phyloP scores from a whole-genome alignment of 2,329 filamentous ascomycete species.

The Pestalotiopsis sp. region DNA sequence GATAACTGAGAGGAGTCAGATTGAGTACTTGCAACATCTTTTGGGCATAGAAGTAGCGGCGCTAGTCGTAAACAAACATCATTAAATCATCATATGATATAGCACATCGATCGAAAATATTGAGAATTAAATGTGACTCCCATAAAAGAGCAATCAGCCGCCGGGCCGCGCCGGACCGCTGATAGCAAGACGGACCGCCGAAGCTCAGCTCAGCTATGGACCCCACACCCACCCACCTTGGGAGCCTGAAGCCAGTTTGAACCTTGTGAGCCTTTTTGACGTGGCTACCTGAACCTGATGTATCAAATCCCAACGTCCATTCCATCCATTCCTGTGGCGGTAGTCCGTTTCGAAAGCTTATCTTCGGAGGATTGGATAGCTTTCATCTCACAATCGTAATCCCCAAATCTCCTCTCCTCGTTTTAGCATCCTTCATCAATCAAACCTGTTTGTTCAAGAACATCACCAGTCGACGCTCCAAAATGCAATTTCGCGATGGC shows the following conservation, averaged over 20 bases:
- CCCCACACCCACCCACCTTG: not conserved
- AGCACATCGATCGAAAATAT: no score
- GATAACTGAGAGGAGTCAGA: no score
- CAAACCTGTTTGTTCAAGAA: not conserved
- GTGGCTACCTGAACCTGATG: not conserved
- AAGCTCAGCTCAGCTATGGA: no score
- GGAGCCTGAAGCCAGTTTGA: not conserved
- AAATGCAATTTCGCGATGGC: conserved; percentile 3
- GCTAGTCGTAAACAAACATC: no score
- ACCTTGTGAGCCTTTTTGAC: not conserved
- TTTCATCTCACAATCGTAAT: not conserved
- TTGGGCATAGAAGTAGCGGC: no score
- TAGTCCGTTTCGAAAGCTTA: not conserved
- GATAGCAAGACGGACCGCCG: not conserved
- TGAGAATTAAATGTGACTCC: not conserved
- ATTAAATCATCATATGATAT: no score
- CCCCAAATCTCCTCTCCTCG: not conserved
- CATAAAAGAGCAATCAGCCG: not conserved
- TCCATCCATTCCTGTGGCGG: not conserved
- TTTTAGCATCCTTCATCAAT: not conserved
- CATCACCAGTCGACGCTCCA: not conserved
- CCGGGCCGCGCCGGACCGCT: not conserved
- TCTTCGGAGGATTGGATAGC: not conserved
- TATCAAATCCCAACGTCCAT: not conserved
- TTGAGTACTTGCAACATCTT: no score